Conservation (phyloP, 768 basidiomycete genomes). For the Xerocomellus amylosporus region DNA sequence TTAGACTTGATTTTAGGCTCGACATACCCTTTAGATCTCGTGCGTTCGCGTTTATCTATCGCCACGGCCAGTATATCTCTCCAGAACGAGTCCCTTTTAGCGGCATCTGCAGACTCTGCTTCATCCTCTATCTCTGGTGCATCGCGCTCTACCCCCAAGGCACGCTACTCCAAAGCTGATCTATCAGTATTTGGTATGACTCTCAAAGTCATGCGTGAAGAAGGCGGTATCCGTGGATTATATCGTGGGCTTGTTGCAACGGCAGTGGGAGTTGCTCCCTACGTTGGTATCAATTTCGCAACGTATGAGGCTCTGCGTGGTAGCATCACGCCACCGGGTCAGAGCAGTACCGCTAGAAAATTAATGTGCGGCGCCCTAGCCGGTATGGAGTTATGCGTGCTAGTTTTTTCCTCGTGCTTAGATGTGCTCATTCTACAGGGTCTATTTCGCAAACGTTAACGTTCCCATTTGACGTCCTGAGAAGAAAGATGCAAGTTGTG, state of each 20-base stretch:
- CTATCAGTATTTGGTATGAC: constrained; percentile 88
- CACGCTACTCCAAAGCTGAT: constrained; percentile 48
- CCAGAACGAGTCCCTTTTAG: constrained; percentile 23
- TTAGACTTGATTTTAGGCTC: constrained; percentile 47
- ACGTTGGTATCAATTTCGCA: constrained; percentile 91
- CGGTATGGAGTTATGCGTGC: constrained; percentile 41
- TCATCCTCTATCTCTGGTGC: constrained; percentile 48
- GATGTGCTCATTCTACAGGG: constrained; percentile 40
- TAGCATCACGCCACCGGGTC: constrained; percentile 77
- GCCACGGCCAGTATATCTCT: constrained; percentile 77
- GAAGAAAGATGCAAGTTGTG: constrained; percentile 93
- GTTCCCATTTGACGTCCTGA: constrained; percentile 92
- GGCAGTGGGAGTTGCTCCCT: constrained; percentile 86
- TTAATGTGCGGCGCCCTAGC: constrained; percentile 84
- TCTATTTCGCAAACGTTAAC: constrained; percentile 91
- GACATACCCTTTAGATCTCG: constrained; percentile 92
- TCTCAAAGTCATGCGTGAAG: constrained; percentile 83
- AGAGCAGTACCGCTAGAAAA: constrained; percentile 65
- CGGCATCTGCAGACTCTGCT: constrained; percentile 26
- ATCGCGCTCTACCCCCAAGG: constrained; percentile 29
- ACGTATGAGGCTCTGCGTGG: constrained; percentile 83
- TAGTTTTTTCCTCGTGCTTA: constrained; percentile 4
- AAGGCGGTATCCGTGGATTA: constrained; percentile 84
- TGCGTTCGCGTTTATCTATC: constrained; percentile 89
- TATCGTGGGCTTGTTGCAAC: constrained; percentile 86